Evolutionary conservation across 2,329 filamentous ascomycete species (phyloP).

Genomic region (Ophidiomyces ophidiicola): DNA sequence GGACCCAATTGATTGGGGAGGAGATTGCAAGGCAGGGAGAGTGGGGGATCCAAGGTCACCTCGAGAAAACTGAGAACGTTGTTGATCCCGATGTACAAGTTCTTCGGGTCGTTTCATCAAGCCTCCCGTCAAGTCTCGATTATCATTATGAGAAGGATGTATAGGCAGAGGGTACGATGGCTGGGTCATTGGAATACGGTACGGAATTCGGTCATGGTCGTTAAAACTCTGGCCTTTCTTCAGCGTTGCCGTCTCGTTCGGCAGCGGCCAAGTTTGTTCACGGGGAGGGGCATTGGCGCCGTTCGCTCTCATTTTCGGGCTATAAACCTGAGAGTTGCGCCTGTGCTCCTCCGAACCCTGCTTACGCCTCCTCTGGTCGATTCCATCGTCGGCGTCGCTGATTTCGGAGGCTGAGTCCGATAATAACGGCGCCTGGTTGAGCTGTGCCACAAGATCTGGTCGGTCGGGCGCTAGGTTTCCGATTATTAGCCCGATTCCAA

Average conservation of each 20-base stretch:
- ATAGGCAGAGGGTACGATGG: conserved; percentile 1
- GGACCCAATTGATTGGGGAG: conserved; percentile 6
- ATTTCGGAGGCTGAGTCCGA: conserved; percentile 6
- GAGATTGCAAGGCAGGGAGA: conserved; percentile 8
- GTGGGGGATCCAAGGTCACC: conserved; percentile 3
- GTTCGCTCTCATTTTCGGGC: background rate
- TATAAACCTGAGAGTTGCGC: background rate
- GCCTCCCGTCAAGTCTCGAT: background rate
- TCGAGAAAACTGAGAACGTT: background rate
- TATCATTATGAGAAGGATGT: conserved; percentile 2
- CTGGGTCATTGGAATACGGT: conserved; percentile 1
- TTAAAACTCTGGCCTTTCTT: conserved; percentile 1
- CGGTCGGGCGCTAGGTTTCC: conserved; percentile 50
- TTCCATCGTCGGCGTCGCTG: background rate
- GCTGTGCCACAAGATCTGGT: conserved; percentile 48
- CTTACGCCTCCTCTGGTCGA: background rate
- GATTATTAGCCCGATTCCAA: conserved; percentile 57
- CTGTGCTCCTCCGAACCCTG: background rate
- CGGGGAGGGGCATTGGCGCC: background rate
- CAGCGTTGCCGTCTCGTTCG: background rate
- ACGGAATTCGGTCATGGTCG: conserved; percentile 3
- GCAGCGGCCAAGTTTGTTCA: conserved; percentile 2
- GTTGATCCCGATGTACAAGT: background rate
- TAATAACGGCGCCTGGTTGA: conserved; percentile 5
- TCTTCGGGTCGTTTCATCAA: background rate